Evolutionary conservation across 176 grass and related monocot genomes (phyloP).

Genomic region (Zea mays): DNA sequence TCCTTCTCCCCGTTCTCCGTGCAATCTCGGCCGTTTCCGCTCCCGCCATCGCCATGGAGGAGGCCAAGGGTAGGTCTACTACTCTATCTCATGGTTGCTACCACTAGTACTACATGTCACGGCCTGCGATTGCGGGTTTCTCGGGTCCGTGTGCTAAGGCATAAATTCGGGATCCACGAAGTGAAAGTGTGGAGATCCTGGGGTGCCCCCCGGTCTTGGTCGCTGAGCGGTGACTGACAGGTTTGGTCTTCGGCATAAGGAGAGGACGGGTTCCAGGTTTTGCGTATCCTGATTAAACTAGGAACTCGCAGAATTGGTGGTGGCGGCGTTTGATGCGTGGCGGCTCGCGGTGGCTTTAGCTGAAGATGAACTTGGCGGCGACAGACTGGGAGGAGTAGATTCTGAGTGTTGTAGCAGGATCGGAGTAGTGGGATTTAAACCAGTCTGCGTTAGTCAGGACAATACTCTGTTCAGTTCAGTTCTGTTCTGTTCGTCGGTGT

Average conservation of each 20-base stretch:
- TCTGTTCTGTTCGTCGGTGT: background rate
- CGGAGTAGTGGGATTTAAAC: background rate
- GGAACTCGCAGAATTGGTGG: background rate
- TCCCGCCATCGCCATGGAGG: slow-evolving; percentile 52
- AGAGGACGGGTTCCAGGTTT: background rate
- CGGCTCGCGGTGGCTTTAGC: background rate
- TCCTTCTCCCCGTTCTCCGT: background rate
- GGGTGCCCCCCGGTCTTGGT: background rate
- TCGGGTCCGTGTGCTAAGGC: background rate
- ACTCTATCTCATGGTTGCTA: background rate
- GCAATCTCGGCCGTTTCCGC: no score
- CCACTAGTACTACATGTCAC: background rate
- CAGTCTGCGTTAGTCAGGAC: background rate
- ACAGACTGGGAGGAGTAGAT: background rate
- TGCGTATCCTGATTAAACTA: background rate
- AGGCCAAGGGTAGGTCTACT: slow-evolving; percentile 54
- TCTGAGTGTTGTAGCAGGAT: background rate
- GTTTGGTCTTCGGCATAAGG: background rate
- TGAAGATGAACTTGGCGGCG: background rate
- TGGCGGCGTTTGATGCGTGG: background rate
- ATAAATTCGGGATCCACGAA: slow-evolving; percentile 13
- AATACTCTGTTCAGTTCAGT: background rate
- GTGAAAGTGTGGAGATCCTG: background rate
- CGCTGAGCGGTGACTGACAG: background rate
- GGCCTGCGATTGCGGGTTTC: background rate